Percentiles rank a stretch among this genome's conserved stretches.
phyloP scores from a whole-genome alignment of 179 eudicot genomes.

The Monotropa hypopitys region DNA sequence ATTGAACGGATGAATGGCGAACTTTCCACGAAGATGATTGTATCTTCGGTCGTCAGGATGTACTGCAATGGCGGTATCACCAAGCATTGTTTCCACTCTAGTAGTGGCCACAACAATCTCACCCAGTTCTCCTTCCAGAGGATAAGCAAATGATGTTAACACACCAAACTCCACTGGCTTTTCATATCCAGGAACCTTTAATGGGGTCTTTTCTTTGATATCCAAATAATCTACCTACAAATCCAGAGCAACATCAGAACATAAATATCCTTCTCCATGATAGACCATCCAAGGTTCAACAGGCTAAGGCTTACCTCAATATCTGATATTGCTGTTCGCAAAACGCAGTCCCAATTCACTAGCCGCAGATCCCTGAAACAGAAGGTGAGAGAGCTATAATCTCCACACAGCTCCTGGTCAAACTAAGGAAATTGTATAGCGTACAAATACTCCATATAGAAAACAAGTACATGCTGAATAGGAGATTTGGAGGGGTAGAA shows the following conservation, averaged over 20 bases:
- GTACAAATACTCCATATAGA: neutral
- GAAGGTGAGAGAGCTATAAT: neutral
- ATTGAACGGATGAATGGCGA: constrained; percentile 84
- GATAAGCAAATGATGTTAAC: constrained; percentile 85
- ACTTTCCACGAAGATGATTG: constrained; percentile 70
- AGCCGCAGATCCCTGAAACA: constrained; percentile 55
- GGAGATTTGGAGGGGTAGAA: neutral
- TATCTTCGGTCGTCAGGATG: constrained; percentile 86
- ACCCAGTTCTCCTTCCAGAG: constrained; percentile 61
- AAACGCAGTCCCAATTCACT: constrained; percentile 88
- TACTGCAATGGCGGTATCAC: constrained; percentile 90
- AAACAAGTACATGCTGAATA: neutral
- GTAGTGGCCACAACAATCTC: constrained; percentile 96
- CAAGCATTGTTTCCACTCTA: constrained; percentile 94
- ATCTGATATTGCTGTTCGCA: constrained; percentile 91
- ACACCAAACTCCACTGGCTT: constrained; percentile 78
- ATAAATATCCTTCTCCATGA: neutral
- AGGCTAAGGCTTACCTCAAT: constrained; percentile 46
- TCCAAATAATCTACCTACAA: constrained; percentile 72
- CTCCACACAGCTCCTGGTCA: neutral
- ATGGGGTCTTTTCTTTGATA: constrained; percentile 54
- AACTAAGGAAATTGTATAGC: neutral
- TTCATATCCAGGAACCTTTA: constrained; percentile 79
- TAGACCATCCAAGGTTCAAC: neutral
- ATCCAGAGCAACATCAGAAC: constrained; percentile 10